A percentile compares a stretch with the other conserved stretches of the same genome.
phyloP scores from a whole-genome alignment of 345 rosid species.

The Aquilaria malaccensis region DNA sequence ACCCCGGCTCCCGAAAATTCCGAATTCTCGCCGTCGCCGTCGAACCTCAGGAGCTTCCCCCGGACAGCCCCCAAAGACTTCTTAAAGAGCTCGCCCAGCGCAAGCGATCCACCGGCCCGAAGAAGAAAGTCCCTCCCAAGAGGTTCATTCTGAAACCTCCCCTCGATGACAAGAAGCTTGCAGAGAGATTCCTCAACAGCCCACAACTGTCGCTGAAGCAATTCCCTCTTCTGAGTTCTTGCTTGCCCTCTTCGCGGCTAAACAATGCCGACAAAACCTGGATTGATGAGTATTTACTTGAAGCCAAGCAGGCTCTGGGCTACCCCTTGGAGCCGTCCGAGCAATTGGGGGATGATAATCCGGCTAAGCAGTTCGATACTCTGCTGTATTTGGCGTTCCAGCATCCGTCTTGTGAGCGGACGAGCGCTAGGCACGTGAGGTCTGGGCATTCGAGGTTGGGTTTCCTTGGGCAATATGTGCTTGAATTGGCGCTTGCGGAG shows the following conservation, averaged over 20 bases:
- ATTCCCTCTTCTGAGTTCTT: constrained; percentile 80
- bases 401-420: constrained; percentile 85
- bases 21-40: constrained; percentile 44
- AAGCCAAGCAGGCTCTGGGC: constrained; percentile 92
- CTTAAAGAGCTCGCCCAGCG: constrained; percentile 94
- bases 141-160: constrained; percentile 77
- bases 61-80: constrained; percentile 76
- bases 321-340: constrained; percentile 73
- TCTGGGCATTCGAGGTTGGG: constrained; percentile 75
- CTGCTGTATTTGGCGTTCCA: constrained; percentile 81
- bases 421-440: constrained; percentile 73
- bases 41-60: constrained; percentile 56
- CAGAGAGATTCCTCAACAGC: constrained; percentile 70
- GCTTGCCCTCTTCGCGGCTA: constrained; percentile 71
- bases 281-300: constrained; percentile 88
- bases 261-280: constrained; percentile 82
- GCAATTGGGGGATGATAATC: constrained; percentile 64
- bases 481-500: constrained; percentile 77
- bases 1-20: constrained; percentile 28
- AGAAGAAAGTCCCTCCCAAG: constrained; percentile 63
- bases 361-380: constrained; percentile 89
- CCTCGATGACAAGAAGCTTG: constrained; percentile 72
- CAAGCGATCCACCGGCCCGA: constrained; percentile 52
- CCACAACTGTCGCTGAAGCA: constrained; percentile 88
- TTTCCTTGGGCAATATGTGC: constrained; percentile 88